Evolutionary conservation across 73 alveolate genomes (phyloP), one percentile per base, ranked within the genome.

Genomic region (Paramecium octaurelia): DNA sequence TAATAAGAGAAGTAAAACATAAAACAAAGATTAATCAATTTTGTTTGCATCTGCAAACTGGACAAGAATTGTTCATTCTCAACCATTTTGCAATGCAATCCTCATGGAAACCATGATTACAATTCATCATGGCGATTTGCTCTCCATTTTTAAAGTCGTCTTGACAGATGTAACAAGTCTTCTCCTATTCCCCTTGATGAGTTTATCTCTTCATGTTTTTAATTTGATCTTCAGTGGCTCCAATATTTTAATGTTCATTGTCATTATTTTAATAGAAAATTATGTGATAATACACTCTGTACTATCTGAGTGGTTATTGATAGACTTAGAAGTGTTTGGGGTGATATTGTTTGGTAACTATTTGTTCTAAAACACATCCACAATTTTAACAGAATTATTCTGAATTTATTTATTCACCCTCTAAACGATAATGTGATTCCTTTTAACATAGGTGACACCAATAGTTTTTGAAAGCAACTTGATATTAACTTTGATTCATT

Each of bases 51-150:
- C 99, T 95, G 92, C 99, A 98, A 27, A 96, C 92, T 9, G 99
- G 99, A 86, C 99, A 98, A 29, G 99, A 96, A 92, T 98, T 98
- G 88, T 98, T 98, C 92, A 93, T 95, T 54, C 97, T 95, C 64
- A 98, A 95, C 99, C 99, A 98, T 84, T 97, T 95, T 92, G 93
- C 85, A 24, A 96, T 86, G 36, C 98, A 96, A 40, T 93, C 93
- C 75, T 93, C 93, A 93, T 96, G 98, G 77, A 90, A 96, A 70
- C 93, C 91, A 93, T 96, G 98, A 69, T 95, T 88, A 76, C 98
- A 96, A 40, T 97, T 97, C 93, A 96, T 93, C 58, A 95, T 93
- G 59, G 94, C 89, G 48, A 93, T 71, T 88, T 95, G 29, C 48
- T 95, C 96, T 44, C 97, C 97, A 27, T 91, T 77, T 16, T n/a